Conservation (phyloP, 495 filamentous ascomycete species). For the Aspergillus campestris region DNA sequence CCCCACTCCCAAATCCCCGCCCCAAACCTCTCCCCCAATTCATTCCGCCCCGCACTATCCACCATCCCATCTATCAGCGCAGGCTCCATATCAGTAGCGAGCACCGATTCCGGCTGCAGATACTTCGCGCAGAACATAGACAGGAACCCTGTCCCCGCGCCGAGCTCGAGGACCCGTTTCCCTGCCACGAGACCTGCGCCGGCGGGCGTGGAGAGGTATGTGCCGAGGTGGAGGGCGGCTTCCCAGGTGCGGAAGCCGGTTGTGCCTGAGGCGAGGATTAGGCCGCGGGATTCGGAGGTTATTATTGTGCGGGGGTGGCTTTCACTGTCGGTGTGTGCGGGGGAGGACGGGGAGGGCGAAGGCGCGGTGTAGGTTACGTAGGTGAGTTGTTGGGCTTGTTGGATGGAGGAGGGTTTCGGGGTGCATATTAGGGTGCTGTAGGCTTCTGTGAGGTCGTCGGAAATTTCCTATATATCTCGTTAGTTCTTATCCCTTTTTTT, state of each 20-base stretch:
- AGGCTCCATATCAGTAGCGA: conserved; percentile 75
- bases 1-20: conserved; percentile 36
- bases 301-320: conserved; percentile 18
- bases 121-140: conserved; percentile 73
- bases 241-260: conserved; percentile 93
- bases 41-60: conserved; percentile 60
- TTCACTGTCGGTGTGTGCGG: conserved; percentile 28
- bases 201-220: conserved; percentile 50
- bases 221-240: conserved; percentile 75
- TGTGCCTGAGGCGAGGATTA: conserved; percentile 68
- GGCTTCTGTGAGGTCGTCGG: conserved; percentile 57
- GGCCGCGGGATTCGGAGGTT: conserved; percentile 55
- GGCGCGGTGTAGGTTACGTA: conserved; percentile 65
- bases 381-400: conserved; percentile 63
- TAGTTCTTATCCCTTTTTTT: no score
- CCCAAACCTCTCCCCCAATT: conserved; percentile 34
- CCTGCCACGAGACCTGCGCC: conserved; percentile 38
- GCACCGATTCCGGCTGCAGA: conserved; percentile 52
- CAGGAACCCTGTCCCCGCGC: conserved; percentile 80
- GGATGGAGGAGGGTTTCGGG: conserved; percentile 49
- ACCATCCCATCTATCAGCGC: conserved; percentile 61
- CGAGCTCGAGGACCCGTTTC: conserved; percentile 73
- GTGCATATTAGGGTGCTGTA: conserved; percentile 51
- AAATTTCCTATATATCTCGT: conserved; percentile 52
- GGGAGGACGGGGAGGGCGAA: conserved; percentile 12